Percentiles rank a stretch among this genome's conserved stretches.
phyloP scores from a whole-genome alignment of 2,329 filamentous ascomycete genomes.

The Aspergillus fumigatiaffinis region DNA sequence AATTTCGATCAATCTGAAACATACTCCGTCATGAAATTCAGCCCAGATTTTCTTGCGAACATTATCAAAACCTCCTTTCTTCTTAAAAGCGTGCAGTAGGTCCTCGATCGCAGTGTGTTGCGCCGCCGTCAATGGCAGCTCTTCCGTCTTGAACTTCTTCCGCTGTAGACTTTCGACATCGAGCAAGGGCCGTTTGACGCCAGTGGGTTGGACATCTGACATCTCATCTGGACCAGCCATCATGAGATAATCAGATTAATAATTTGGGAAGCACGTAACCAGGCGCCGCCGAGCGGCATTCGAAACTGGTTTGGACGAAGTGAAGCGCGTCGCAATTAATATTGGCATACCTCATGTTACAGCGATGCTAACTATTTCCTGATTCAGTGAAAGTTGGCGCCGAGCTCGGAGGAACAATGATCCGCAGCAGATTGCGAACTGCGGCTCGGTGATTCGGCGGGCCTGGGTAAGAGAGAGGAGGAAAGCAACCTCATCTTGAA shows the following conservation, averaged over 20 bases:
- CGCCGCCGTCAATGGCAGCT: slow-evolving; percentile 56
- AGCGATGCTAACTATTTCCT: slow-evolving; percentile 4
- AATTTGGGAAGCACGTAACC: neutral
- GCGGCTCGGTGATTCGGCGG: slow-evolving; percentile 33
- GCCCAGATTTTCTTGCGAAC: slow-evolving; percentile 59
- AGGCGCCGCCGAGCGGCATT: neutral
- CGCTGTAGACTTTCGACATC: slow-evolving; percentile 33
- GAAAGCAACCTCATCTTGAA: slow-evolving; percentile 17
- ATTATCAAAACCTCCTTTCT: slow-evolving; percentile 62
- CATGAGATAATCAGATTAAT: slow-evolving; percentile 13
- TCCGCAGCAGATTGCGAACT: slow-evolving; percentile 29
- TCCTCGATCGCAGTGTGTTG: slow-evolving; percentile 59
- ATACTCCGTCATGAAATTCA: slow-evolving; percentile 54
- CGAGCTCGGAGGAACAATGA: slow-evolving; percentile 9
- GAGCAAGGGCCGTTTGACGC: slow-evolving; percentile 26
- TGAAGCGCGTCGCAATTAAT: neutral
- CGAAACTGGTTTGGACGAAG: neutral
- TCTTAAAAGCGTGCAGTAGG: slow-evolving; percentile 61
- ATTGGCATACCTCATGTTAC: neutral
- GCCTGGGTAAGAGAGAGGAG: neutral
- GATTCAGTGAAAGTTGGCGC: slow-evolving; percentile 4
- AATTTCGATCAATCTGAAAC: slow-evolving; percentile 13
- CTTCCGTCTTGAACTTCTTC: slow-evolving; percentile 56
- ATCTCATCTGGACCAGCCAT: slow-evolving; percentile 34
- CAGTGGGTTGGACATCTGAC: slow-evolving; percentile 23